Base-by-base conservation (phyloP, 345 rosid species). In the Populus deltoides region DNA sequence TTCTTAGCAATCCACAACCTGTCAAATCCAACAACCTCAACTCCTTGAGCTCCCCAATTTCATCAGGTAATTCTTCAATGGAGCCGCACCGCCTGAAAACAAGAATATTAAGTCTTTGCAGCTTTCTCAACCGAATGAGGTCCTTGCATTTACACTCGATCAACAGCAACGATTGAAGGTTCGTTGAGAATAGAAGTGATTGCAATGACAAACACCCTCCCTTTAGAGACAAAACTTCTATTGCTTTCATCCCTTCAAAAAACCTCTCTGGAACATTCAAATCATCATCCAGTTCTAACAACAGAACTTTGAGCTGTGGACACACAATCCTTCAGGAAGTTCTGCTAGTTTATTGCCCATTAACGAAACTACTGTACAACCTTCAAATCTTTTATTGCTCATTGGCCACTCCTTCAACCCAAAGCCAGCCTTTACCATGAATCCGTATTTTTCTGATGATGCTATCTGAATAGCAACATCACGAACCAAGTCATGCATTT, bases 401-500 rank as follows among this genome's bases (percentile, higher is more conserved):
- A 0, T 70, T 69, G 68, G 41, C 80, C 73, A 55, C 20, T 59
- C 15, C 38, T 27, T 10, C n/a, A 69, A 43, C 35, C 39, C 74
- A 57, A 11, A 17, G 6, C 66, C n/a, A 39, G 43, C 41, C 59
- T 57, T 45, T 12, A 70, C 74, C 11, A 36, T 4, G 25, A 70
- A 70, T 11, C 59, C 59, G 16, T 47, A 11, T 24, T 22, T 35
- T 12, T 4, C n/a, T 27, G 6, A 13, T 2, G 59, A n/a, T 6
- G 53, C 41, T n/a, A 78, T 61, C 71, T 20, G 8, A 3, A 78
- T 7, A 15, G 74, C 71, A 39, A 71, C 51, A 47, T 78, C 80
- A 31, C 75, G 80, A 43, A 78, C 75, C 71, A 78, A 17, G 8
- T 47, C 71, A 47, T 78, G 75, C 75, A 78, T 78, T 71, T 71